Base-by-base conservation (phyloP, 2,329 filamentous ascomycete genomes). In the Talaromyces pinophilus region DNA sequence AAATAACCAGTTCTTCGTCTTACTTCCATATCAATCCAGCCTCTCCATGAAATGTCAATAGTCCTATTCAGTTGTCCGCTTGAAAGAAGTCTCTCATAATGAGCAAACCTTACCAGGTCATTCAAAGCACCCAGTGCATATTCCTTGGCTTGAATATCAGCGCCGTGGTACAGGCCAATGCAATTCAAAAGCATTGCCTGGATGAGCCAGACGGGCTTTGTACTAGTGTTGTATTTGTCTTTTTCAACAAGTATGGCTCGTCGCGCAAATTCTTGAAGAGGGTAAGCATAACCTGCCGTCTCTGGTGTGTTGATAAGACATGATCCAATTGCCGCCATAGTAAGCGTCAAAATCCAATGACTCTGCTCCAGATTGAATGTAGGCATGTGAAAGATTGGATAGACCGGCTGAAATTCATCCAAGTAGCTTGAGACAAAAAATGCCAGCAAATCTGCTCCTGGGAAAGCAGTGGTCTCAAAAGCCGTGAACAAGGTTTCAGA, bases 221-320 rank as follows among this genome's bases (percentile, higher is more conserved):
- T 52, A 2, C 63, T 66, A 5, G 62, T 22, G 1, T 40, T 65
- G 38, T 52, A 64, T 50, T 70, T 76, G 62, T 76, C 74, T 59
- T 73, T 77, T 74, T 78, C 74, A 33, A 75, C 71, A 40, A 72
- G 67, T 52, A 81, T 74, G 42, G 76, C 76, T 40, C 79, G 75
- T 17, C 79, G 77, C 57, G 81, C 70, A 64, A 82, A 75, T 65
- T 82, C 80, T 65, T 81, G 77, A 57, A 82, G 76, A 38, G 78
- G 76, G 52, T 72, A 67, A 40, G 72, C 70, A 59, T 74, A 74
- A 6, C 74, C 69, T 22, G 75, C 71, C 63, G 70, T 69, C 22
- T 76, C 69, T 15, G 70, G 65, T 11, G 67, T 63, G 38, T 74
- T 72, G 40, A 71, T 69, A 67, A 74, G 75, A 60, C 78, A 78